These are phyloP conservation scores for Chlamydomonas reinhardtii DNA, from an alignment of 163 green algal species.

Conservation along the genomic window DNA sequence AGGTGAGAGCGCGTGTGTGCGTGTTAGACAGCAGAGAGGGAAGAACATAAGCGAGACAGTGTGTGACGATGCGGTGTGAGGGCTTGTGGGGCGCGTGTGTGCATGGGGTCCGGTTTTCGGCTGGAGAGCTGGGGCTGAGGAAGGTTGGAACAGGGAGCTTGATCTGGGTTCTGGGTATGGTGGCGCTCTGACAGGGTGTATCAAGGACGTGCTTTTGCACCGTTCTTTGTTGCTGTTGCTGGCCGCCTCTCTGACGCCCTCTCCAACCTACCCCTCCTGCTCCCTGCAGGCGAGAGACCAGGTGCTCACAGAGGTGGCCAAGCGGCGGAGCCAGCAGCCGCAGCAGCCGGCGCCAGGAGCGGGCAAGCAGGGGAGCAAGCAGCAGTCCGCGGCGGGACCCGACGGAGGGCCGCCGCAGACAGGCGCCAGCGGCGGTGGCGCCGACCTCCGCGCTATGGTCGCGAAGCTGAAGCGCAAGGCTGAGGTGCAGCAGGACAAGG, in stretches of 20 bases:
- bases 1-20: slow-evolving; percentile 45
- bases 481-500: slow-evolving; percentile 47
- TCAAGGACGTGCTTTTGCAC: background rate
- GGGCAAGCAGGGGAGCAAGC: background rate
- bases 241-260: background rate
- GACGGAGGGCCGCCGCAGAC: background rate
- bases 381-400: background rate
- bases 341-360: background rate
- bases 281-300: slow-evolving; percentile 17
- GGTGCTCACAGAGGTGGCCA: slow-evolving; percentile 40
- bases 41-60: background rate
- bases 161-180: too few species aligned
- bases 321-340: slow-evolving; percentile 4
- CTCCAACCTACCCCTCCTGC: too few species aligned
- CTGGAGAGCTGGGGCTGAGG: background rate
- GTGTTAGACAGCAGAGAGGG: too few species aligned
- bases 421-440: background rate
- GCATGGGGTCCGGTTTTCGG: background rate
- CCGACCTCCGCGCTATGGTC: slow-evolving; percentile 80
- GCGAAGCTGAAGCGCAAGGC: slow-evolving; percentile 85
- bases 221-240: too few species aligned
- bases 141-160: too few species aligned
- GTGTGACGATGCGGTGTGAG: background rate
- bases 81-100: background rate
- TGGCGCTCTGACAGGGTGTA: background rate